Conservation (phyloP, 2,329 filamentous ascomycete species). For the Verticillium nonalfalfae region DNA sequence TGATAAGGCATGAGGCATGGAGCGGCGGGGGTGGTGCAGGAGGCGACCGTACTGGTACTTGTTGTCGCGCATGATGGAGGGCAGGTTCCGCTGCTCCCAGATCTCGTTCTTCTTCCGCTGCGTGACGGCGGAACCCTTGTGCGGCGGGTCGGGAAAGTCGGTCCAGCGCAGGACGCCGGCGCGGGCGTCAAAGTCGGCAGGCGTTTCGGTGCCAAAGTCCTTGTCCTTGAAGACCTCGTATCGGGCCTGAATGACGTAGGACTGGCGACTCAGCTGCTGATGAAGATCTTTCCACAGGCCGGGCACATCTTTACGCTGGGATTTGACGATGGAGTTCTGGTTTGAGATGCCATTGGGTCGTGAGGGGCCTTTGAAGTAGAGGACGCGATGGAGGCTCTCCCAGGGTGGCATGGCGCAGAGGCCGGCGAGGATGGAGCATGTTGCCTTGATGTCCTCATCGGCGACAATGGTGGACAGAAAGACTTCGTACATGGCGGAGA, state of each 20-base stretch:
- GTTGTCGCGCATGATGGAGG: slow-evolving; percentile 43
- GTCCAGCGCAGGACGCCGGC: slow-evolving; percentile 49
- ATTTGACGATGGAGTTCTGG: slow-evolving; percentile 19
- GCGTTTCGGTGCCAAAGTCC: slow-evolving; percentile 34
- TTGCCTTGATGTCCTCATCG: slow-evolving; percentile 40
- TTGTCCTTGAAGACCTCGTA: slow-evolving; percentile 44
- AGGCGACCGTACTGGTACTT: slow-evolving; percentile 36
- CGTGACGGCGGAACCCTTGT: slow-evolving; percentile 35
- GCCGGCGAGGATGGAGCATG: slow-evolving; percentile 48
- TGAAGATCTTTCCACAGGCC: slow-evolving; percentile 47
- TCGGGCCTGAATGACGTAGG: slow-evolving; percentile 48
- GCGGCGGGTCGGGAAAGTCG: slow-evolving; percentile 53
- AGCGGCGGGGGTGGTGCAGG: not conserved
- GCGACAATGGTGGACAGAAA: slow-evolving; percentile 50
- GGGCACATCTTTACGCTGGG: slow-evolving; percentile 22
- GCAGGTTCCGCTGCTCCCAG: slow-evolving; percentile 42
- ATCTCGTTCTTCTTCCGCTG: slow-evolving; percentile 52
- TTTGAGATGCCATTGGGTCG: slow-evolving; percentile 39
- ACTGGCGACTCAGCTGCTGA: slow-evolving; percentile 47
- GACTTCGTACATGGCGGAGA: slow-evolving; percentile 48
- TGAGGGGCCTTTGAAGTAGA: slow-evolving; percentile 45
- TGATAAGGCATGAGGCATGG: not conserved
- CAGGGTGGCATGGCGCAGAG: slow-evolving; percentile 50
- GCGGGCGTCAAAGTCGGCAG: slow-evolving; percentile 32
- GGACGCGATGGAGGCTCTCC: slow-evolving; percentile 40